Percentiles rank a stretch among this genome's conserved stretches.
These are phyloP conservation scores for Schizosaccharomyces osmophilus DNA, from an alignment of 805 yeast species.

Conservation along the genomic window DNA sequence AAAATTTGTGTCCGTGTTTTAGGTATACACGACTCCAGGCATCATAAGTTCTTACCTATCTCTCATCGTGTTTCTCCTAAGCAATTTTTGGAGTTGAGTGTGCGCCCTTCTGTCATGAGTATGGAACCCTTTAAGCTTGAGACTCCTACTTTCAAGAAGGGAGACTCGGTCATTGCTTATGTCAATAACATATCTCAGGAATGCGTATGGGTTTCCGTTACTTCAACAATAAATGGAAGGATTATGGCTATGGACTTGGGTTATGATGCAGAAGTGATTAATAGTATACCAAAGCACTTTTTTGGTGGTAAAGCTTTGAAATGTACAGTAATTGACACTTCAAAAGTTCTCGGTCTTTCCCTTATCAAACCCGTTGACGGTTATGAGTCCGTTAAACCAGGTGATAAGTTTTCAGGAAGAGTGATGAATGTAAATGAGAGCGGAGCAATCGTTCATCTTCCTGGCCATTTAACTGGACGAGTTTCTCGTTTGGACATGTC, in stretches of 20 bases:
- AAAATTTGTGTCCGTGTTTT: conserved; percentile 37
- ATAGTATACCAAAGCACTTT: conserved; percentile 27
- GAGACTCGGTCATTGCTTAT: conserved; percentile 30
- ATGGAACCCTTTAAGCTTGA: conserved; percentile 12
- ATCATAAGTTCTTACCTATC: conserved; percentile 41
- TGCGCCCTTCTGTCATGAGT: conserved; percentile 22
- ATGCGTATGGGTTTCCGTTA: conserved; percentile 38
- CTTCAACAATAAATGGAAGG: conserved; percentile 45
- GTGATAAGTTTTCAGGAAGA: conserved; percentile 34
- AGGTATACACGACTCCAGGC: conserved; percentile 53
- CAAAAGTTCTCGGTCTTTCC: conserved; percentile 26
- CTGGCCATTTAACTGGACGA: conserved; percentile 35
- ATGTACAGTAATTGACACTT: conserved; percentile 27
- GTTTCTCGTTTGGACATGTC: conserved; percentile 57
- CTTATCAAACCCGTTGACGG: conserved; percentile 17
- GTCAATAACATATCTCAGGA: conserved; percentile 42
- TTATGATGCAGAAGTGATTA: conserved; percentile 23
- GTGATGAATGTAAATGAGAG: conserved; percentile 33
- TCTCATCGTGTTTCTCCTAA: conserved; percentile 22
- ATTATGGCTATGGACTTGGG: conserved; percentile 40
- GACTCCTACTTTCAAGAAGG: conserved; percentile 22
- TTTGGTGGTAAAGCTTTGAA: conserved; percentile 52
- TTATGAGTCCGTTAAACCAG: conserved; percentile 28
- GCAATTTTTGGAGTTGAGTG: conserved; percentile 36
- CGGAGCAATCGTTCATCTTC: conserved; percentile 43